Conservation (phyloP, 441 rosid genomes). For the Pelargonium fulgidum region DNA sequence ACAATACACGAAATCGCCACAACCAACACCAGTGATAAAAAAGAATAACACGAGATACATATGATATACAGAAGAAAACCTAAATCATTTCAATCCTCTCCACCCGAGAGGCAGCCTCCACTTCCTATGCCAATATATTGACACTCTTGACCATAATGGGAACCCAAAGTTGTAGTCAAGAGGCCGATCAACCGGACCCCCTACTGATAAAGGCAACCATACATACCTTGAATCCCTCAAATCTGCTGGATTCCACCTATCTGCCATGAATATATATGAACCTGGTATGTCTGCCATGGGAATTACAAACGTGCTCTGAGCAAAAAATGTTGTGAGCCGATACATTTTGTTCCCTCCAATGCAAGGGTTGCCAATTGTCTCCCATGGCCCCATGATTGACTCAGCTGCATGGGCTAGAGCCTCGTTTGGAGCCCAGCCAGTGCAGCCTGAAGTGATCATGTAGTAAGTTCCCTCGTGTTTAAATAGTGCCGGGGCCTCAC, state of each 20-base stretch:
- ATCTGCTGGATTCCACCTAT: constrained; percentile 87
- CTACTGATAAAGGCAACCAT: constrained; percentile 77
- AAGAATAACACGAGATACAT: constrained; percentile 19
- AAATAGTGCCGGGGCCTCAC: constrained; percentile 89
- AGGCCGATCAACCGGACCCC: constrained; percentile 74
- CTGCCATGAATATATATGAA: constrained; percentile 76
- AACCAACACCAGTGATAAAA: constrained; percentile 10
- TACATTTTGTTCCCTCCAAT: constrained; percentile 68
- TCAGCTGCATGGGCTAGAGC: constrained; percentile 81
- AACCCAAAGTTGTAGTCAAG: constrained; percentile 64
- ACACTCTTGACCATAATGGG: constrained; percentile 78
- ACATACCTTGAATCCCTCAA: constrained; percentile 79
- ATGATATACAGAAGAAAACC: constrained; percentile 17
- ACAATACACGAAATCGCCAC: neutral
- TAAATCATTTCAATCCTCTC: constrained; percentile 26
- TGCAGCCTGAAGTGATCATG: constrained; percentile 87
- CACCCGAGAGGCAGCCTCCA: constrained; percentile 60
- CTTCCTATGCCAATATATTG: constrained; percentile 82
- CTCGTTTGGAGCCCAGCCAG: constrained; percentile 97
- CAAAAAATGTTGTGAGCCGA: constrained; percentile 60
- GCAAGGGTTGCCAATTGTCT: constrained; percentile 82
- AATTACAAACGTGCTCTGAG: constrained; percentile 76
- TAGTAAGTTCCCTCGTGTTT: constrained; percentile 70
- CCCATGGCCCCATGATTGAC: constrained; percentile 90
- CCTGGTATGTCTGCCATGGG: constrained; percentile 62